These are phyloP conservation scores for Chenopodium suecicum DNA, from an alignment of 148 eudicot genomes.

Conservation along the genomic window DNA sequence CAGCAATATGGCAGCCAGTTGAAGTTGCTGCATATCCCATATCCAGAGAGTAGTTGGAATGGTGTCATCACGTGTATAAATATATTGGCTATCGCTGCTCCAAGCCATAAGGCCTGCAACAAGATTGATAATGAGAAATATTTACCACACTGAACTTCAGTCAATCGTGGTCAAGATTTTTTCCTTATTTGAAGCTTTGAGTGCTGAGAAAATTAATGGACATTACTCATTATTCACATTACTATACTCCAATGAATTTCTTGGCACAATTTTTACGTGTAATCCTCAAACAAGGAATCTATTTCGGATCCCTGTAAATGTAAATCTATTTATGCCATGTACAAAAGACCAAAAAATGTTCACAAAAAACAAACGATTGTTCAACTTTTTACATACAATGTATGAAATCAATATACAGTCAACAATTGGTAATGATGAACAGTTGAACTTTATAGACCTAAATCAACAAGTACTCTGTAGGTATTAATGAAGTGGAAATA, in stretches of 20 bases:
- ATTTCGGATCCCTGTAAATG: background rate
- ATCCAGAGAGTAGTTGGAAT: conserved; percentile 87
- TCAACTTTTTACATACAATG: too few relatives aligned
- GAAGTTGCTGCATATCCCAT: conserved; percentile 85
- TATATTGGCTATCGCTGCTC: conserved; percentile 85
- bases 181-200: too few relatives aligned
- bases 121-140: background rate
- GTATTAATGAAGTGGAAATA: background rate
- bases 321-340: background rate
- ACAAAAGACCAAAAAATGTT: background rate
- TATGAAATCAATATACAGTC: background rate
- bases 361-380: too few relatives aligned
- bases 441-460: background rate
- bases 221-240: background rate
- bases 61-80: conserved; percentile 89
- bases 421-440: background rate
- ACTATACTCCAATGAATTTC: background rate
- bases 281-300: background rate
- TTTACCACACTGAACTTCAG: background rate
- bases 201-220: background rate
- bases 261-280: background rate
- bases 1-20: conserved; percentile 78
- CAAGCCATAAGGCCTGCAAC: conserved; percentile 88
- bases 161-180: background rate
- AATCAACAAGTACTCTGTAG: background rate